phyloP scores from a whole-genome alignment of 169 alveolate species.

The Prorocentrum cordatum region DNA sequence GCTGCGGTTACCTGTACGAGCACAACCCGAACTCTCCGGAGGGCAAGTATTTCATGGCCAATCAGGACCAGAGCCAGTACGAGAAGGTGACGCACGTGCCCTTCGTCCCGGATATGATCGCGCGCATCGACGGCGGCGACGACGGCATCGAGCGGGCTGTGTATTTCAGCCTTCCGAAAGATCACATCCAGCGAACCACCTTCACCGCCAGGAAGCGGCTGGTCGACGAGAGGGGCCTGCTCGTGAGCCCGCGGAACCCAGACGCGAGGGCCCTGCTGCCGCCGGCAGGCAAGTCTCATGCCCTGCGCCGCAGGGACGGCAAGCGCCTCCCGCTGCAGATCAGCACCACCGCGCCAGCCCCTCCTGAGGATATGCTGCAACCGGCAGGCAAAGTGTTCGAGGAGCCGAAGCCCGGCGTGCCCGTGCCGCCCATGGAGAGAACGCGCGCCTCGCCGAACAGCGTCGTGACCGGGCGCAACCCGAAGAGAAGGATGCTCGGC shows the following conservation, averaged over 20 bases:
- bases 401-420: too few relatives aligned
- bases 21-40: slow-evolving; percentile 1
- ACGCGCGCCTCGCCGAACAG: too few relatives aligned
- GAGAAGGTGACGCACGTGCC: slow-evolving; percentile 36
- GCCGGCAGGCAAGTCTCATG: slow-evolving; percentile 51
- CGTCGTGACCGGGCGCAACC: too few relatives aligned
- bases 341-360: too few relatives aligned
- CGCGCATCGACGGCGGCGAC: slow-evolving; percentile 33
- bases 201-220: slow-evolving; percentile 58
- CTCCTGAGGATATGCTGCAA: too few relatives aligned
- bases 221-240: slow-evolving; percentile 37
- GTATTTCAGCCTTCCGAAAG: neutral
- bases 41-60: too few relatives aligned
- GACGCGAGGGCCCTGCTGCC: slow-evolving; percentile 54
- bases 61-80: neutral
- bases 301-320: slow-evolving; percentile 66
- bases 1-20: slow-evolving; percentile 39
- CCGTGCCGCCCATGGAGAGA: too few relatives aligned
- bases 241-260: slow-evolving; percentile 2
- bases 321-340: slow-evolving; percentile 42
- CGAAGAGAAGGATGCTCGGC: too few relatives aligned
- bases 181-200: slow-evolving; percentile 18
- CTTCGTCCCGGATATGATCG: slow-evolving; percentile 40
- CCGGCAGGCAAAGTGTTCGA: too few relatives aligned
- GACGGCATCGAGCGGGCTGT: neutral